Conservation (phyloP, 2,329 filamentous ascomycete genomes). For the Exophiala spinifera region DNA sequence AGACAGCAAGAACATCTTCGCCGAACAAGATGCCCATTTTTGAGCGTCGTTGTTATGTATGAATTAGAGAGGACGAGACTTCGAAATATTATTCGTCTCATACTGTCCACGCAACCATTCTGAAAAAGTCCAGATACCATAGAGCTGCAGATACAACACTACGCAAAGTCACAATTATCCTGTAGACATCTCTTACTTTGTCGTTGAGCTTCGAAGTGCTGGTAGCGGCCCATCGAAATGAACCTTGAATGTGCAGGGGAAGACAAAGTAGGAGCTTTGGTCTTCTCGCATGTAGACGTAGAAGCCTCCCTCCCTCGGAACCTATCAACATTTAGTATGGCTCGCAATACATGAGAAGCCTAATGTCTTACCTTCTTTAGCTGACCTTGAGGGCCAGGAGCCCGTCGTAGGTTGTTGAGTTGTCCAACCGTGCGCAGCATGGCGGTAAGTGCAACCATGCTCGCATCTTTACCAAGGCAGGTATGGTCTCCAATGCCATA, state of each 20-base stretch:
- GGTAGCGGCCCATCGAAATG: constrained; percentile 43
- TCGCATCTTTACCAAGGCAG: constrained; percentile 60
- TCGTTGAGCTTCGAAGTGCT: neutral
- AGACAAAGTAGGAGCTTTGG: constrained; percentile 56
- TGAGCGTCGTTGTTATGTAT: no score
- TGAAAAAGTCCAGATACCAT: no score
- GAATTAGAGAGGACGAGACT: no score
- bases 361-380: constrained; percentile 57
- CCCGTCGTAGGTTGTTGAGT: constrained; percentile 59
- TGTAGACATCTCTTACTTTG: no score
- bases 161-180: no score
- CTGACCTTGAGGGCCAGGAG: constrained; percentile 62
- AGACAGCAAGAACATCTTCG: no score
- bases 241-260: constrained; percentile 47
- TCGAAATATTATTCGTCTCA: no score
- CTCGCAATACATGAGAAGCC: neutral
- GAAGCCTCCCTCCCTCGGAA: constrained; percentile 54
- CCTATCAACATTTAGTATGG: constrained; percentile 22
- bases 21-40: no score
- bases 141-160: no score
- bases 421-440: constrained; percentile 66
- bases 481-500: constrained; percentile 62
- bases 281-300: constrained; percentile 65
- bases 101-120: no score
- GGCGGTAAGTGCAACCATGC: constrained; percentile 61